A percentile compares a stretch with the other conserved stretches of the same genome.
Evolutionary conservation across 179 eudicot species (phyloP).

Genomic region (Sideroxylon spinosum): DNA sequence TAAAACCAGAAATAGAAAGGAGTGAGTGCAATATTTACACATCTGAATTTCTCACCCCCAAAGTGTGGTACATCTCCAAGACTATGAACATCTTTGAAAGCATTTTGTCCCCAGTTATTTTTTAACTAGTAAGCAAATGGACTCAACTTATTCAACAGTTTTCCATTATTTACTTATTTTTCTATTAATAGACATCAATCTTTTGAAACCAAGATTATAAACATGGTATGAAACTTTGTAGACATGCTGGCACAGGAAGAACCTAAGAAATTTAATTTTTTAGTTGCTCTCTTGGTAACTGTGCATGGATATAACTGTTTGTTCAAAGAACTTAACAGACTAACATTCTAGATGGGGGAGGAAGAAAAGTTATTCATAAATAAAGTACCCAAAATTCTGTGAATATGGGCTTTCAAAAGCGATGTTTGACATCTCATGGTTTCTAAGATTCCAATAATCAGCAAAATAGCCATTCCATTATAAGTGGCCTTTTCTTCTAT

Average conservation of each 20-base stretch:
- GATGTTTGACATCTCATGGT: conserved; percentile 32
- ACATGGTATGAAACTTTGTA: conserved; percentile 5
- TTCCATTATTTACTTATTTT: neutral
- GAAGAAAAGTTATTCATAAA: conserved; percentile 1
- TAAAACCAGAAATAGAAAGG: too few relatives aligned
- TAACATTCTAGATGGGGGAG: neutral
- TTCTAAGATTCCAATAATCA: conserved; percentile 30
- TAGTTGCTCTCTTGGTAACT: conserved; percentile 26
- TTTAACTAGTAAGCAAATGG: neutral
- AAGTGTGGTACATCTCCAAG: too few relatives aligned
- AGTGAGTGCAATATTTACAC: too few relatives aligned
- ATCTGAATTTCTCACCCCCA: too few relatives aligned
- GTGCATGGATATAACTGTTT: conserved; percentile 28
- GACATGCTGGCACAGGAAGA: neutral
- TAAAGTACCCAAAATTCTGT: conserved; percentile 40
- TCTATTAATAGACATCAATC: neutral
- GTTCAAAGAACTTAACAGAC: conserved; percentile 11
- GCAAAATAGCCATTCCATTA: conserved; percentile 23
- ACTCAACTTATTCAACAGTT: neutral
- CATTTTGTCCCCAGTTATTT: neutral
- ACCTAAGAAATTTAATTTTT: conserved; percentile 36
- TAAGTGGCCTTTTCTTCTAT: conserved; percentile 22
- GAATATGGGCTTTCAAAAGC: conserved; percentile 26
- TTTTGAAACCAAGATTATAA: neutral
- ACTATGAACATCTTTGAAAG: conserved; percentile 1